Percentiles rank a stretch among this genome's conserved stretches.
phyloP scores from a whole-genome alignment of 1,284 basidiomycete genomes.

The Cutaneotrichosporon arboriforme region DNA sequence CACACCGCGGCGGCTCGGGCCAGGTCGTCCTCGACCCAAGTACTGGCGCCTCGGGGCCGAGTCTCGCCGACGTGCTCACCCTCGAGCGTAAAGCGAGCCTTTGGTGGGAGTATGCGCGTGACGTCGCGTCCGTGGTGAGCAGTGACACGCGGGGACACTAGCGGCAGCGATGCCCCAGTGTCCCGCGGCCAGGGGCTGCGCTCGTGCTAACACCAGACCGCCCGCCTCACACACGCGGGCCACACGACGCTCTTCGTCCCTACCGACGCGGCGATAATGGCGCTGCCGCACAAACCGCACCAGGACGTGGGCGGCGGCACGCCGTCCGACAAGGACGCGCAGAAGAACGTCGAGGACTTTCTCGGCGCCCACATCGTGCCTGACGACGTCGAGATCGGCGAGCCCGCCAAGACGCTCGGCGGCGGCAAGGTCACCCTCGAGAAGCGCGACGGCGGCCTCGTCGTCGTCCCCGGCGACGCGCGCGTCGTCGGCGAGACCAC shows the following conservation, averaged over 20 bases:
- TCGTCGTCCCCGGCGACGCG: constrained; percentile 39
- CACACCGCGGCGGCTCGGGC: neutral
- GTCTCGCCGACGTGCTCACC: constrained; percentile 38
- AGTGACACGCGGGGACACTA: no score
- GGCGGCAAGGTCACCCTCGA: constrained; percentile 25
- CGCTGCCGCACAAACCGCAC: constrained; percentile 40
- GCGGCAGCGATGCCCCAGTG: neutral
- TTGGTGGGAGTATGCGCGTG: constrained; percentile 45
- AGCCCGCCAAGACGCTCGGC: constrained; percentile 25
- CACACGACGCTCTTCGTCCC: constrained; percentile 44
- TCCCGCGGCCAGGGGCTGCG: no score
- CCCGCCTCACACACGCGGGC: constrained; percentile 18
- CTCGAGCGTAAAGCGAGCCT: constrained; percentile 34
- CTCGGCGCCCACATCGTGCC: constrained; percentile 40
- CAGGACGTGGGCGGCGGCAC: constrained; percentile 19
- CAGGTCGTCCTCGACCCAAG: neutral
- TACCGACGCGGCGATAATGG: constrained; percentile 39
- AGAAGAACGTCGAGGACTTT: constrained; percentile 36
- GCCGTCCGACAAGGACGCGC: constrained; percentile 20
- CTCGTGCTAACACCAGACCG: constrained; percentile 15
- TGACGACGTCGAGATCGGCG: constrained; percentile 14
- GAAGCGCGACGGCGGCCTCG: constrained; percentile 23
- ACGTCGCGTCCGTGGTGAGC: constrained; percentile 35
- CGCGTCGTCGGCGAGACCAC: constrained; percentile 33
- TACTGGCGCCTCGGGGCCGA: constrained; percentile 2